A percentile compares a stretch with the other conserved stretches of the same genome.
These are phyloP conservation scores for Penicillium sp. DNA, from an alignment of 2,329 filamentous ascomycete genomes.

Conservation along the genomic window DNA sequence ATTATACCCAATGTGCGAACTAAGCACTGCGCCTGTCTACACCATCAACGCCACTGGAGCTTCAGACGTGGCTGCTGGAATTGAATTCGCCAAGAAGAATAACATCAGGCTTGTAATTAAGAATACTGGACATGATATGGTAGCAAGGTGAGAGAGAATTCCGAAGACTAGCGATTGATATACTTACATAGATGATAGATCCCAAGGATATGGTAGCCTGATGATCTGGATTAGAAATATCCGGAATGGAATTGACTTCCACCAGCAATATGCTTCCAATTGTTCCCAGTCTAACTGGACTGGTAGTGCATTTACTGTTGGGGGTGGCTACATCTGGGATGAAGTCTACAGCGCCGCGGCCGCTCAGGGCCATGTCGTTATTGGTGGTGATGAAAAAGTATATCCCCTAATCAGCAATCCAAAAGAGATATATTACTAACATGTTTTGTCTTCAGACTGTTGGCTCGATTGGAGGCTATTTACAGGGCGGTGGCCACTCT, in stretches of 20 bases:
- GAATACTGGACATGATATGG: constrained; percentile 13
- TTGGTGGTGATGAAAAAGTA: constrained; percentile 46
- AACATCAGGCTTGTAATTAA: constrained; percentile 10
- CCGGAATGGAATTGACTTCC: neutral
- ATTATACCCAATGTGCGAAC: constrained; percentile 6
- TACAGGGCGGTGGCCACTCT: constrained; percentile 58
- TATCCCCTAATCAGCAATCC: neutral
- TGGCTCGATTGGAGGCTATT: constrained; percentile 58
- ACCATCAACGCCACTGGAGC: constrained; percentile 1
- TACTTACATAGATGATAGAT: neutral
- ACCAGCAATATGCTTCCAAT: neutral
- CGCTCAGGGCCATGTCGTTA: constrained; percentile 46
- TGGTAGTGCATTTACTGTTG: constrained; percentile 2
- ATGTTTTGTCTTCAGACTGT: constrained; percentile 45
- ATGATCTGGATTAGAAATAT: constrained; percentile 5
- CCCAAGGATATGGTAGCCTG: constrained; percentile 4
- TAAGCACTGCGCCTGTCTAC: constrained; percentile 3
- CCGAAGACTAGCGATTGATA: neutral
- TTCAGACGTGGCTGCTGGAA: neutral
- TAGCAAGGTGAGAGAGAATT: neutral
- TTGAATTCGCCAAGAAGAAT: constrained; percentile 9
- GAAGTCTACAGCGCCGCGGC: constrained; percentile 28
- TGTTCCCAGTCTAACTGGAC: neutral
- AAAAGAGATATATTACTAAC: neutral
- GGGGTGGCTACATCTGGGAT: constrained; percentile 1